Percentiles rank a stretch among this genome's conserved stretches.
These are phyloP conservation scores for Dactylonectria estremocensis DNA, from an alignment of 2,329 filamentous ascomycete genomes.

Conservation along the genomic window DNA sequence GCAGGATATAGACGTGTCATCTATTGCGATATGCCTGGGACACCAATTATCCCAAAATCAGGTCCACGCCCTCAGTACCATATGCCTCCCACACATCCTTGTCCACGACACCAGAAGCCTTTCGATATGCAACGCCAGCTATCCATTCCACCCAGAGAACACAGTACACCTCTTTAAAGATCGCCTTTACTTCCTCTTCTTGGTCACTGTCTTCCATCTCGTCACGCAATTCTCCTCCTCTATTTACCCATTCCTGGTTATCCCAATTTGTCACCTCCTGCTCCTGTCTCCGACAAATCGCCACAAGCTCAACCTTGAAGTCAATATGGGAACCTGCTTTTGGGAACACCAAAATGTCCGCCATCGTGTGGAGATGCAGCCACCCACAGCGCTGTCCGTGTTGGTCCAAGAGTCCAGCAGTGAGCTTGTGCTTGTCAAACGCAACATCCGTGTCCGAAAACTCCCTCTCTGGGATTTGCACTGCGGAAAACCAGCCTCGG, in stretches of 20 bases:
- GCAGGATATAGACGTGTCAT: no score
- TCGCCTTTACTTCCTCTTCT: background rate
- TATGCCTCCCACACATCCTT: background rate
- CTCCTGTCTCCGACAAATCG: background rate
- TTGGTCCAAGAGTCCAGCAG: background rate
- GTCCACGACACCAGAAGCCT: background rate
- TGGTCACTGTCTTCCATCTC: no score
- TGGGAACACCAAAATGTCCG: background rate
- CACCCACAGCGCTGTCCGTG: background rate
- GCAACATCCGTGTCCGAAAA: background rate
- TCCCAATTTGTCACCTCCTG: background rate
- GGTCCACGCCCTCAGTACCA: background rate
- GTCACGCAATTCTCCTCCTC: no score
- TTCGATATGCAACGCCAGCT: constrained; percentile 1
- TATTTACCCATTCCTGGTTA: background rate
- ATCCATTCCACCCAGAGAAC: background rate
- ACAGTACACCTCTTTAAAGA: background rate
- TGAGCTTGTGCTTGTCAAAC: background rate
- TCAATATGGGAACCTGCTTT: background rate
- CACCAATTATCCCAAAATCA: background rate
- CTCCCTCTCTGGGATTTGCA: background rate
- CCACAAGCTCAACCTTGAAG: background rate
- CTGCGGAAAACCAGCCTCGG: background rate
- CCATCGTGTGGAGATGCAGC: background rate
- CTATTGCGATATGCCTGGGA: no score